Evolutionary conservation across 306 rosid species (phyloP), one percentile per base, ranked within the genome.

Genomic region (Trifolium repens): DNA sequence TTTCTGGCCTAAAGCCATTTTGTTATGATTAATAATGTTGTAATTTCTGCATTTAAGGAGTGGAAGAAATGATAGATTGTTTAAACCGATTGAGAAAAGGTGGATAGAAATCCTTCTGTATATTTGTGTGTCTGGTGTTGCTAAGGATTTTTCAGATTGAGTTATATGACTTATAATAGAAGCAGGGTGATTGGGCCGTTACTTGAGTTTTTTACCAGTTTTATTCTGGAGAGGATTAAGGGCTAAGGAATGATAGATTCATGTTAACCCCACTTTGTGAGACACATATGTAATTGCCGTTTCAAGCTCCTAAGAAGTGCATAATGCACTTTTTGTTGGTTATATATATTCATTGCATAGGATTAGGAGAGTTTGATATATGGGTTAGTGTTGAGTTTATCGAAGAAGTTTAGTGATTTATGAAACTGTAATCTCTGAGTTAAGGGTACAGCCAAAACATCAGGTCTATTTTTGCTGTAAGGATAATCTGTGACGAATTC

Each of bases 41-140:
- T n/a, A 11, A 62, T 69, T 60, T 80, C 15, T 67, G 75, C 63
- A 68, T 80, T 73, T 62, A 55, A 53, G 59, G 75, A 44, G 27
- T 26, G 11, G 30, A 43, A 11, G 30, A 43, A 11, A 7, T 9
- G 35, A 52, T 43, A 70, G 19, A 40, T 74, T 82, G 40, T 67
- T 68, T 17, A 32, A 32, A 32, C 6, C 4, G 35, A 32, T 54
- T 73, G 59, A 61, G 59, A 61, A 57, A 34, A 22, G 57, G 71
- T 11, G 27, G 17, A n/a, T 37, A 17, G 5, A 9, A 4, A 5
- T 64, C 50, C 53, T 60, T 52, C 15, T 8, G 5, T 32, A n/a
- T 69, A 43, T 16, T 24, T 62, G 17, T 22, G 52, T 74, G 68
- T 69, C 7, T 24, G 17, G 68, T 32, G 37, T 50, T 44, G 30